Conservation (phyloP, 345 rosid species). For the Eucalyptus guilfoylei region DNA sequence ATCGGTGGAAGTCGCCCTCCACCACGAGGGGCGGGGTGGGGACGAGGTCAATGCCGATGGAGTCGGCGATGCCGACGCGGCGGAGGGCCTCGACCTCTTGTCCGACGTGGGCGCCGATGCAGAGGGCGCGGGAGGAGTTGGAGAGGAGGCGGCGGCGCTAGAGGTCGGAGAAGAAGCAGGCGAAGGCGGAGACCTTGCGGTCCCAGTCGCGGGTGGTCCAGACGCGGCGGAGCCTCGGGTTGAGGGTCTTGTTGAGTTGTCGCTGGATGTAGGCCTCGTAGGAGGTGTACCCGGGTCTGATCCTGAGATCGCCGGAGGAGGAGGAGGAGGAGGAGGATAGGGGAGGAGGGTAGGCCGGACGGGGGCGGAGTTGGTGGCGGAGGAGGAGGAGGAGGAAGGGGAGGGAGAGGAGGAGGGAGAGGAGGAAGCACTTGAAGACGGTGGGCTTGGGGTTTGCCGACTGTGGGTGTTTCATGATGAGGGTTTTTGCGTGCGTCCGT, state of each 20-base stretch:
- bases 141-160: constrained; percentile 18
- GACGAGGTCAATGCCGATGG: constrained; percentile 76
- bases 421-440: constrained; percentile 12
- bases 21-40: constrained; percentile 63
- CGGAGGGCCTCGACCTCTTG: constrained; percentile 75
- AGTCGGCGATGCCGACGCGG: constrained; percentile 39
- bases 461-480: background rate
- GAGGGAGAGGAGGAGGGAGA: background rate
- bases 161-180: constrained; percentile 35
- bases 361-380: constrained; percentile 1
- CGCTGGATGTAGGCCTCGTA: constrained; percentile 77
- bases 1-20: constrained; percentile 66
- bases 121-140: constrained; percentile 53
- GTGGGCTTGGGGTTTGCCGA: background rate
- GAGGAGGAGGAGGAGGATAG: background rate
- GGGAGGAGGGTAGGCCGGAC: background rate
- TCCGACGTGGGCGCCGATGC: constrained; percentile 74
- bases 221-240: constrained; percentile 55
- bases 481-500: background rate
- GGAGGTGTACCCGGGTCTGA: constrained; percentile 63
- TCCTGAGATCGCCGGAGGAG: constrained; percentile 21
- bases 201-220: constrained; percentile 97
- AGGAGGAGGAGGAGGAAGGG: constrained; percentile 22
- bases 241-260: constrained; percentile 85
- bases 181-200: constrained; percentile 59